Percentiles rank a stretch among this genome's conserved stretches.
Evolutionary conservation across 2,329 filamentous ascomycete genomes (phyloP).

Genomic region (Eutypa lata): DNA sequence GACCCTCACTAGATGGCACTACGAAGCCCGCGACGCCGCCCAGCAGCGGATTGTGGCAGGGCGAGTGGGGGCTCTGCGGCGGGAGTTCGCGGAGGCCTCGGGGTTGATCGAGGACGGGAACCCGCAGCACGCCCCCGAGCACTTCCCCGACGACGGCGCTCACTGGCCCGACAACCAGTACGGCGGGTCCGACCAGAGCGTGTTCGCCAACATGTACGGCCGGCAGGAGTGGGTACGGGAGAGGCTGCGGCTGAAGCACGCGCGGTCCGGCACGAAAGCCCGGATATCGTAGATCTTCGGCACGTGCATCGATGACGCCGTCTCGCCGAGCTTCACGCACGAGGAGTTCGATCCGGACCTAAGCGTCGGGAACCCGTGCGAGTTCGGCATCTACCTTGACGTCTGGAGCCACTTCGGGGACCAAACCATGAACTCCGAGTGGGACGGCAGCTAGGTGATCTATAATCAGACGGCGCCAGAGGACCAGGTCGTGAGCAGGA

Average conservation of each 20-base stretch:
- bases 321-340: not conserved
- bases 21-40: not conserved
- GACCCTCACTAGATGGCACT: not conserved
- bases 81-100: not conserved
- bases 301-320: not conserved
- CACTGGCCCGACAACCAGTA: not conserved
- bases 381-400: constrained; percentile 1
- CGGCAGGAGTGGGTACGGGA: constrained; percentile 1
- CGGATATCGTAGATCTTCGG: not conserved
- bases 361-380: not conserved
- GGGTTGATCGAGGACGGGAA: not conserved
- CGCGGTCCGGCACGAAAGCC: not conserved
- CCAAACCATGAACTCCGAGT: constrained; percentile 2
- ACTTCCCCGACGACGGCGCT: not conserved
- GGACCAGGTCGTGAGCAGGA: not conserved
- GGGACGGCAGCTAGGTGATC: not conserved
- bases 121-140: not conserved
- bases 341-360: not conserved
- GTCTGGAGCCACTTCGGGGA: not conserved
- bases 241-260: constrained; percentile 1
- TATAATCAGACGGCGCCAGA: not conserved
- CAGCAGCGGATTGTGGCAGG: not conserved
- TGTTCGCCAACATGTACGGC: not conserved
- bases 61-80: not conserved
- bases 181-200: constrained; percentile 1